Base-by-base conservation (phyloP, 2,329 filamentous ascomycete genomes). In the Talaromyces sp. region DNA sequence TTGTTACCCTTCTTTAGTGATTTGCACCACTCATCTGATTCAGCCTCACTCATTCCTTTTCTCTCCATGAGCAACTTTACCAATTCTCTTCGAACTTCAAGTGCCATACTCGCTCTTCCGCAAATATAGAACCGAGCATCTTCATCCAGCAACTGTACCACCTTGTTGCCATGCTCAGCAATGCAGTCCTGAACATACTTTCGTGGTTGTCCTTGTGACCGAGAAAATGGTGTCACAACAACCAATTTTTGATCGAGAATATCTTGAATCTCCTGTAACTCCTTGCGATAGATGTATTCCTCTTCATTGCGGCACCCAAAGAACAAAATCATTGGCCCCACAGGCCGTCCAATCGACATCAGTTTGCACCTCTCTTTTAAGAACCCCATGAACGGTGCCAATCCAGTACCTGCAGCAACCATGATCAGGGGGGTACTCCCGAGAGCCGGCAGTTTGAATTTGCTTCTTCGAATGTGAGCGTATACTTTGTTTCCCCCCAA, bases 401-500 rank as follows among this genome's bases (percentile, higher is more conserved):
- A 80, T 4, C 93, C 93, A 0, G 93, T 97, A 3, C 93, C 93
- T 0, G 93, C 90, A 1, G 88, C 92, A 58, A 97, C 85, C 69
- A 92, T 86, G 36, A 96, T 79, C 8, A 93, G 82, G 0, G 92
- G 89, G 10, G 72, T 77, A 4, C 67, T 68, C 33, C 69, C 63
- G 0, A 66, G 64, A 8, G 72, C 62, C 1, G 93, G 93, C 13
- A 97, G 86, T 81, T 96, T 96, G 85, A 97, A 97, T 96, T 10
- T 96, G 67, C 92, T 96, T 77, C 96, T 91, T 65, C 93, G 90
- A 62, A 97, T 87, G 73, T 97, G 92, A 3, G 96, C 90, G 10
- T 93, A 92, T 15, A 96, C 86, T 71, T 93, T 91, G 57, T 95
- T 86, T 62, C 92, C 92, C 68, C 95, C 89, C 73, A 96, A 96